Conservation (phyloP, 305 asterid species). For the Andrographis paniculata region DNA sequence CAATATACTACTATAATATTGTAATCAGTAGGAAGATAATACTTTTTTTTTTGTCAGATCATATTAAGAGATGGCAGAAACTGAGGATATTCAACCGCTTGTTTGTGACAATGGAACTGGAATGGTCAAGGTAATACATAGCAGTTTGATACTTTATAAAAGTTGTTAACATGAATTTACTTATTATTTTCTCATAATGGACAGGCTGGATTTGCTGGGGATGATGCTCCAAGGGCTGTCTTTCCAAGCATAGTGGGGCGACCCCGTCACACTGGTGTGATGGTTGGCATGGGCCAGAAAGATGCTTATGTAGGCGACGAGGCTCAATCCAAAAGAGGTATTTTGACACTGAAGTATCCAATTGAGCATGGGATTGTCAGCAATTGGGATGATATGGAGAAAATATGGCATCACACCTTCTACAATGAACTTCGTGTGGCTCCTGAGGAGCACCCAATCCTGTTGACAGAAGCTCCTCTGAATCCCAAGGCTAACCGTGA, state of each 20-base stretch:
- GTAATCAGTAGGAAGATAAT: too few relatives aligned
- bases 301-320: too few relatives aligned
- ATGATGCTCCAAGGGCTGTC: constrained; percentile 75
- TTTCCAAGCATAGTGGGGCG: too few relatives aligned
- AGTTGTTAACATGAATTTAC: background rate
- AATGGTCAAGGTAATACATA: constrained; percentile 81
- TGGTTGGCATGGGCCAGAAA: too few relatives aligned
- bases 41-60: constrained; percentile 4
- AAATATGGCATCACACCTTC: too few relatives aligned
- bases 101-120: too few relatives aligned
- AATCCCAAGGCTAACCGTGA: constrained; percentile 69
- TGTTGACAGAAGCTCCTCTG: constrained; percentile 56
- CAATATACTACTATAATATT: too few relatives aligned
- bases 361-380: constrained; percentile 73
- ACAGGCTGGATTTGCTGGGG: constrained; percentile 73
- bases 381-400: constrained; percentile 93
- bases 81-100: constrained; percentile 75
- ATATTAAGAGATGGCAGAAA: constrained; percentile 53
- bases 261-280: too few relatives aligned
- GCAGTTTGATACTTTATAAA: too few relatives aligned
- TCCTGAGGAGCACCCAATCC: constrained; percentile 64
- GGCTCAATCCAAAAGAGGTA: constrained; percentile 75
- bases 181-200: constrained; percentile 2
- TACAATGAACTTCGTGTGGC: constrained; percentile 68
- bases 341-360: constrained; percentile 62